Evolutionary conservation across 1,284 basidiomycete species (phyloP).

Genomic region (Rhizoctonia solani): DNA sequence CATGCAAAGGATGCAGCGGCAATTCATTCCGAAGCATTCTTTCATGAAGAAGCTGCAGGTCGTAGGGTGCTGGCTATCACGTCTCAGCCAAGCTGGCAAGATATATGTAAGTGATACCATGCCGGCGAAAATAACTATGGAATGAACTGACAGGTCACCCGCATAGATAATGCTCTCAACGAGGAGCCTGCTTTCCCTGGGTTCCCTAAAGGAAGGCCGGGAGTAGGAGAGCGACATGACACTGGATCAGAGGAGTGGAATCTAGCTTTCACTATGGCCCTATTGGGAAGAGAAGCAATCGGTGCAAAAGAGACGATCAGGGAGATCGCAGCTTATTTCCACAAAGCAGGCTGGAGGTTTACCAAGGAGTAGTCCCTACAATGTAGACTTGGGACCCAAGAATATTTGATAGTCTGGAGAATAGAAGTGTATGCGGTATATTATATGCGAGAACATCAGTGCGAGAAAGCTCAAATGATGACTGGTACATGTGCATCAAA

Average conservation of each 20-base stretch:
- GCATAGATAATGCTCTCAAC: conserved; percentile 12
- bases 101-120: background rate
- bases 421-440: too few species aligned
- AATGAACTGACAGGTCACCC: background rate
- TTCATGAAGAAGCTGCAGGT: background rate
- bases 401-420: too few species aligned
- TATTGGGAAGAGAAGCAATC: conserved; percentile 7
- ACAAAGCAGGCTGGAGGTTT: conserved; percentile 14
- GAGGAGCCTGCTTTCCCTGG: conserved; percentile 12
- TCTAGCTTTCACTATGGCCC: background rate
- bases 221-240: background rate
- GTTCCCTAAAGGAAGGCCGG: conserved; percentile 8
- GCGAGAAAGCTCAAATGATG: too few species aligned
- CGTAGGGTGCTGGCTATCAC: conserved; percentile 4
- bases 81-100: background rate
- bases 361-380: background rate
- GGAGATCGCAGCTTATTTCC: conserved; percentile 20
- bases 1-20: conserved; percentile 2
- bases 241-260: conserved; percentile 5
- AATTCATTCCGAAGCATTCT: conserved; percentile 1
- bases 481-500: too few species aligned
- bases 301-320: conserved; percentile 15
- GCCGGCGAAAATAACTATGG: background rate
- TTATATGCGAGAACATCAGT: too few species aligned
- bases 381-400: too few species aligned